These are phyloP conservation scores for Aspergillus alliaceus DNA, from an alignment of 2,329 filamentous ascomycete genomes.

Conservation along the genomic window DNA sequence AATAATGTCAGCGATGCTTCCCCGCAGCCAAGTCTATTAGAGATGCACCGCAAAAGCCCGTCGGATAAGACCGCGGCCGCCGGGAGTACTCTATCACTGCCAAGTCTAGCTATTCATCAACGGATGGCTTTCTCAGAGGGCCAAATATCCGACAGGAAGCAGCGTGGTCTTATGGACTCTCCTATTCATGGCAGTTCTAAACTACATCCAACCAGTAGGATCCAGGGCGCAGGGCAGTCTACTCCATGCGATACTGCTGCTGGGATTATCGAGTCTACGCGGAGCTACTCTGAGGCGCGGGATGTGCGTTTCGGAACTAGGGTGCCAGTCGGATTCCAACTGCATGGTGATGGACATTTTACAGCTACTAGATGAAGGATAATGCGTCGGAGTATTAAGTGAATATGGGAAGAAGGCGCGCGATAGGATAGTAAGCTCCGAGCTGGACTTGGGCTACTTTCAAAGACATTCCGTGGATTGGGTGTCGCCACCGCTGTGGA, in stretches of 20 bases:
- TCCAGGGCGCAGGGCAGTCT: conserved; percentile 10
- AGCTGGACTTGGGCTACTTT: too few relatives aligned
- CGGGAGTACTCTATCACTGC: background rate
- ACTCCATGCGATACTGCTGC: conserved; percentile 23
- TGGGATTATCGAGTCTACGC: conserved; percentile 17
- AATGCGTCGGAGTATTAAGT: conserved; percentile 6
- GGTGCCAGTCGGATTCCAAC: conserved; percentile 15
- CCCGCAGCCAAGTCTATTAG: background rate
- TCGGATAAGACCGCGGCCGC: background rate
- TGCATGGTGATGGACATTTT: conserved; percentile 23
- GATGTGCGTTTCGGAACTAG: conserved; percentile 20
- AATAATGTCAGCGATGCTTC: background rate
- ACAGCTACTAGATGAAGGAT: conserved; percentile 18
- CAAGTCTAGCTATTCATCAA: background rate
- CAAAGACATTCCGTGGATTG: too few relatives aligned
- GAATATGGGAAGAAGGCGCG: conserved; percentile 8
- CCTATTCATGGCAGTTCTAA: background rate
- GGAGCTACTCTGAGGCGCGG: conserved; percentile 13
- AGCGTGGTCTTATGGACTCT: background rate
- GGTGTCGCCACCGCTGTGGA: too few relatives aligned
- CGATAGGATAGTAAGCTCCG: too few relatives aligned
- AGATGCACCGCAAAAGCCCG: background rate
- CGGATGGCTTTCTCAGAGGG: background rate
- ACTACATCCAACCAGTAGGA: conserved; percentile 6
- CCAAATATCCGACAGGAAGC: background rate